These are phyloP conservation scores for Fusarium keratoplasticum DNA, from an alignment of 2,329 filamentous ascomycete species.

Conservation along the genomic window DNA sequence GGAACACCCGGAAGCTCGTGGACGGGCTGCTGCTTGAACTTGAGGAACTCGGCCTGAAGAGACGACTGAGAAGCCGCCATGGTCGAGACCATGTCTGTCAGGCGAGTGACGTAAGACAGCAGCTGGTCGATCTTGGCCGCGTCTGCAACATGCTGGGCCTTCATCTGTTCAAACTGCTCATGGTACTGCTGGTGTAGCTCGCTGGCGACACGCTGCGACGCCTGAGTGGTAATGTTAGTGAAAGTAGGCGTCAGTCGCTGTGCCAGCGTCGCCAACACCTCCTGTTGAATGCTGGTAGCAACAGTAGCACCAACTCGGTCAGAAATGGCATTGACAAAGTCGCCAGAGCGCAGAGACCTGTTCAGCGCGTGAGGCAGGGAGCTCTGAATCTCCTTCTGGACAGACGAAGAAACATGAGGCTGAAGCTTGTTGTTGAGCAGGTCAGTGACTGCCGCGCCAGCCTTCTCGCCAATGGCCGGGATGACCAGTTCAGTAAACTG, in stretches of 20 bases:
- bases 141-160: constrained; percentile 63
- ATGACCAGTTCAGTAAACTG: constrained; percentile 82
- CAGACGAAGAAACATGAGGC: constrained; percentile 70
- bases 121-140: constrained; percentile 78
- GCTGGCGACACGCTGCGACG: constrained; percentile 74
- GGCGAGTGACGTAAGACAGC: constrained; percentile 72
- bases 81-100: constrained; percentile 75
- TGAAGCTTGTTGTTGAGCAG: constrained; percentile 77
- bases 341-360: constrained; percentile 73
- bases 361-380: constrained; percentile 72
- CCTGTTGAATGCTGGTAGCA: constrained; percentile 74
- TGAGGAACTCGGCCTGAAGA: constrained; percentile 74
- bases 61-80: constrained; percentile 77
- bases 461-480: constrained; percentile 77
- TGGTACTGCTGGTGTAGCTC: constrained; percentile 75
- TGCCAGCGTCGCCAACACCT: constrained; percentile 71
- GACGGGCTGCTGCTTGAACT: constrained; percentile 64
- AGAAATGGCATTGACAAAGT: constrained; percentile 75
- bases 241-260: constrained; percentile 75
- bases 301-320: constrained; percentile 78
- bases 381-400: constrained; percentile 80
- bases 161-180: constrained; percentile 63
- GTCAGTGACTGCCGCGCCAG: constrained; percentile 75
- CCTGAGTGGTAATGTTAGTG: constrained; percentile 71
- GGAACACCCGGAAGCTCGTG: constrained; percentile 55